Evolutionary conservation across 2,329 filamentous ascomycete species (phyloP), one percentile per base, ranked within the genome.

Genomic region (Cryphonectria japonica): DNA sequence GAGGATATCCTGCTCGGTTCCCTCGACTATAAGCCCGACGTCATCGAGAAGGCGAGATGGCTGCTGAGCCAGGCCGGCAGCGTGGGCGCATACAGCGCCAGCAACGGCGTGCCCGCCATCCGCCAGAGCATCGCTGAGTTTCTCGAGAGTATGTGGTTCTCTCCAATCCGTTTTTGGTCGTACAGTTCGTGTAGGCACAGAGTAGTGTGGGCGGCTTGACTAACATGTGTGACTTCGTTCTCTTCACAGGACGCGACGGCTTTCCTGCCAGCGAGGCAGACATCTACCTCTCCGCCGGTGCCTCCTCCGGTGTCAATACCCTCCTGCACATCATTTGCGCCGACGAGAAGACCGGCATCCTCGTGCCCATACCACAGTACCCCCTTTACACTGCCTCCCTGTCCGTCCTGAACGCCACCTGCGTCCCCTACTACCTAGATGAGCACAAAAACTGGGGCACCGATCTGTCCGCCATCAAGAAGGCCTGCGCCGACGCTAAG

Each of bases 361-460:
- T 99, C 73, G 92, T 98, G 29, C 96, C 95, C 34, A 98, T 99
- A 76, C 96, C 96, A 8, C 96, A 99, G 83, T 99, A 99, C 82
- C 96, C 96, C 34, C 91, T 99, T 65, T 99, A 99, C 85, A 98
- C 95, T 11, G 96, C 96, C 37, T 96, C 95, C 0, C 88, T 99
- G 73, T 86, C 94, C 67, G 84, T 99, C 63, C 88, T 98, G 72
- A 89, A 98, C 81, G 93, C 95, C 68, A 89, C 88, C 70, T 93
- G 92, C 78, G 96, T 99, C 39, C 95, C 96, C 52, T 99, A 99
- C 85, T 92, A 94, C 83, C 90, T 99, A 66, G 93, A 98, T 76
- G 96, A 99, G 84, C 84, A 89, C 75, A 89, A 91, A 77, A 87
- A 89, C 74, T 99, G 96, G 96, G 93, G 93, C 73, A 98, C 95